A percentile compares a stretch with the other conserved stretches of the same genome.
These are phyloP conservation scores for Solanum pimpinellifolium DNA, from an alignment of 257 asterid genomes.

Conservation along the genomic window DNA sequence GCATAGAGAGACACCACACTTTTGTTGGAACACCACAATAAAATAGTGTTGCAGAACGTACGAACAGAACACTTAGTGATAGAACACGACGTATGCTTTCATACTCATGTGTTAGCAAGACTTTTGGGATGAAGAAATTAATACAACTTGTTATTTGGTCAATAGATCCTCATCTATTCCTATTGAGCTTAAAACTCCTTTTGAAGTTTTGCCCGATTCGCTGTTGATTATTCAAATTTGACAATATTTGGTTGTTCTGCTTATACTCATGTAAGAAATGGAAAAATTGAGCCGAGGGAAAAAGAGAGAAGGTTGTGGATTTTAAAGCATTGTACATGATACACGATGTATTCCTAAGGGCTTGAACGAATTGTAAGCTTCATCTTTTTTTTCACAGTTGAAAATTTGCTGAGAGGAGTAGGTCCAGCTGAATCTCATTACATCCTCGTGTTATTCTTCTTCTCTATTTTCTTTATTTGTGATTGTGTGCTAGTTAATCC, in stretches of 20 bases:
- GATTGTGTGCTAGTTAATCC: not conserved
- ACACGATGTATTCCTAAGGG: not conserved
- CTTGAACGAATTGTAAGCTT: no score
- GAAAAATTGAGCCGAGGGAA: not conserved
- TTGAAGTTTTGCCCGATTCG: not conserved
- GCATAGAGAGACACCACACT: not conserved
- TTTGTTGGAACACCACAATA: not conserved
- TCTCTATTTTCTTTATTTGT: not conserved
- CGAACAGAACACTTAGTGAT: not conserved
- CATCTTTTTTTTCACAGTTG: not conserved
- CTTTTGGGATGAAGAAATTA: not conserved
- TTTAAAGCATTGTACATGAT: not conserved
- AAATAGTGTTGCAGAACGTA: not conserved
- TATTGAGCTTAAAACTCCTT: not conserved
- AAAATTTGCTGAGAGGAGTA: not conserved
- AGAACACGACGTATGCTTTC: not conserved
- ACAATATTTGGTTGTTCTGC: not conserved
- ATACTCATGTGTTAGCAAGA: not conserved
- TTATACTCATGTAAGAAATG: not conserved
- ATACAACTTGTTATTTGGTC: not conserved
- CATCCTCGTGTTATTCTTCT: not conserved
- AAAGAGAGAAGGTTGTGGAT: not conserved
- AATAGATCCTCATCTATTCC: not conserved
- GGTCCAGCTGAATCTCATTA: not conserved
- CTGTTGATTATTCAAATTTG: not conserved